These are phyloP conservation scores for Fragaria iinumae DNA, from an alignment of 306 rosid genomes.

Conservation along the genomic window DNA sequence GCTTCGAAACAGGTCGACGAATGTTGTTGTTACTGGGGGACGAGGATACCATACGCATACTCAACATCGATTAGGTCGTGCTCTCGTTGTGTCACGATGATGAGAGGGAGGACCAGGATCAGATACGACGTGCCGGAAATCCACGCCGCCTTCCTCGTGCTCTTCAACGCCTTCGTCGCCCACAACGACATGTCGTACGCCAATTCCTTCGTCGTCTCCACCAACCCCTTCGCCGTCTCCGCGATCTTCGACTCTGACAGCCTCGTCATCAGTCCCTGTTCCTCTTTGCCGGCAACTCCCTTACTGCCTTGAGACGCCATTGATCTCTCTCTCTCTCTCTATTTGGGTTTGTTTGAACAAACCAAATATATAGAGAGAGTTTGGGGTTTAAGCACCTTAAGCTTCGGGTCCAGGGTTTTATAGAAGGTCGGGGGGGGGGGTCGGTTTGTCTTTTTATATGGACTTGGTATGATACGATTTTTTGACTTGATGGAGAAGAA, in stretches of 20 bases:
- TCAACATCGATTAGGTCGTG: too few relatives aligned
- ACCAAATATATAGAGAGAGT: not conserved
- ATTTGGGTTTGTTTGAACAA: not conserved
- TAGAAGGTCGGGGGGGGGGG: too few relatives aligned
- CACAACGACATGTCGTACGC: slow-evolving; percentile 19
- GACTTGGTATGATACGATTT: too few relatives aligned
- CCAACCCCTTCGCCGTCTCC: slow-evolving; percentile 9
- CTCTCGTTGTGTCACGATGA: not conserved
- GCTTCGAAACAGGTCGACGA: not conserved
- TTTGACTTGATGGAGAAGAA: too few relatives aligned
- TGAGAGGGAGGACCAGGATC: slow-evolving; percentile 32
- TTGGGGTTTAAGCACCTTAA: too few relatives aligned
- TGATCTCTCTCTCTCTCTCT: not conserved
- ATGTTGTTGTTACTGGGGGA: not conserved
- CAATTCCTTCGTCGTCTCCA: not conserved
- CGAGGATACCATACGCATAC: not conserved
- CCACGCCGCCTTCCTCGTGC: slow-evolving; percentile 43
- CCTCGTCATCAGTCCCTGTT: not conserved
- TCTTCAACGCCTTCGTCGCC: slow-evolving; percentile 23
- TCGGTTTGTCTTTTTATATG: too few relatives aligned
- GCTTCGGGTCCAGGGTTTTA: too few relatives aligned
- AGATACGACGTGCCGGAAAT: slow-evolving; percentile 28
- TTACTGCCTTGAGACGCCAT: slow-evolving; percentile 28
- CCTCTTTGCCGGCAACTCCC: slow-evolving; percentile 12
- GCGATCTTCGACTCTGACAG: slow-evolving; percentile 5